phyloP scores from a whole-genome alignment of 345 rosid species.

The Gynandropsis gynandra region DNA sequence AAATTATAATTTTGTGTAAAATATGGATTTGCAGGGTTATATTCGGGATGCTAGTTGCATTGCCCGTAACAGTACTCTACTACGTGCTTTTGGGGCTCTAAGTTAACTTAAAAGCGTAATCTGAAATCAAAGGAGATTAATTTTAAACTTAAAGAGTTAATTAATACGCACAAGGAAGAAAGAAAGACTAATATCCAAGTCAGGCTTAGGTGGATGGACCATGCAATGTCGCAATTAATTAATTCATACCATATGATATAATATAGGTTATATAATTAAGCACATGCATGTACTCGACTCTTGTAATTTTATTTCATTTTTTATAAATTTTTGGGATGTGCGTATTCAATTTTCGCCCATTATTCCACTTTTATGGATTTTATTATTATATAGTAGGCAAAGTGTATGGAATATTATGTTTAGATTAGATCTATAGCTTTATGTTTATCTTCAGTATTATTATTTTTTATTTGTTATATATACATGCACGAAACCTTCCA shows the following conservation, averaged over 20 bases:
- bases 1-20: neutral
- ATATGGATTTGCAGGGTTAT: constrained; percentile 33
- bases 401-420: constrained; percentile 8
- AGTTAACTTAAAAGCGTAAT: constrained; percentile 12
- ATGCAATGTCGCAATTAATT: constrained; percentile 26
- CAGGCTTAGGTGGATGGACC: constrained; percentile 31
- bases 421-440: constrained; percentile 21
- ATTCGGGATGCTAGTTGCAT: constrained; percentile 41
- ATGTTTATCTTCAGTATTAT: constrained; percentile 3
- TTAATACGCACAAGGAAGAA: neutral
- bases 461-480: neutral
- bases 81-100: constrained; percentile 35
- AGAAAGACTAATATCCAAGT: constrained; percentile 21
- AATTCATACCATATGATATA: constrained; percentile 19
- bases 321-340: constrained; percentile 25
- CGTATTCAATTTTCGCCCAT: constrained; percentile 3
- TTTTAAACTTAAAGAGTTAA: constrained; percentile 15
- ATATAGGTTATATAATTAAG: constrained; percentile 23
- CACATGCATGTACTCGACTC: constrained; percentile 35
- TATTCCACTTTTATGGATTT: constrained; percentile 12
- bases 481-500: constrained; percentile 20
- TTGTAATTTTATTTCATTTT: constrained; percentile 24
- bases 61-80: constrained; percentile 43
- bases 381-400: constrained; percentile 9
- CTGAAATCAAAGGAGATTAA: constrained; percentile 18